A percentile compares a stretch with the other conserved stretches of the same genome.
Evolutionary conservation across 192 early-diverging fungal species (phyloP).

Genomic region (Funneliformis geosporum): DNA sequence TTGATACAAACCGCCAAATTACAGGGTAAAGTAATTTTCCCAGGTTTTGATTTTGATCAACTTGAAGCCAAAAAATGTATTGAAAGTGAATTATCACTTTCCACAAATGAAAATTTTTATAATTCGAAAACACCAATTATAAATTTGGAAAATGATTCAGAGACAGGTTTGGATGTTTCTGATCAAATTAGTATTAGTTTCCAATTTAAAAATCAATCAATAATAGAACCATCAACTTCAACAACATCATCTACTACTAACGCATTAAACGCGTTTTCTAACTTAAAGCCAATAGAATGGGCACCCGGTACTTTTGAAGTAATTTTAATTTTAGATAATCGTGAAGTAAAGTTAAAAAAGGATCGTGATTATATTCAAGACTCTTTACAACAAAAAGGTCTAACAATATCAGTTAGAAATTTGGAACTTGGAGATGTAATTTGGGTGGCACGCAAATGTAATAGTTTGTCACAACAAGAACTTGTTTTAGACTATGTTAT

Average conservation of each 20-base stretch:
- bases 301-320: slow-evolving; percentile 63
- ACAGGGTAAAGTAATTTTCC: slow-evolving; percentile 30
- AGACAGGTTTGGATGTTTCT: neutral
- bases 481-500: slow-evolving; percentile 83
- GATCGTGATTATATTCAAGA: slow-evolving; percentile 76
- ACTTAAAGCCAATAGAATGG: slow-evolving; percentile 35
- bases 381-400: slow-evolving; percentile 59
- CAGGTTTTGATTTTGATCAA: neutral
- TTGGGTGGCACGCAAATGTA: slow-evolving; percentile 73
- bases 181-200: neutral
- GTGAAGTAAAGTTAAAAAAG: slow-evolving; percentile 70
- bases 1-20: slow-evolving; percentile 46
- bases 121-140: neutral
- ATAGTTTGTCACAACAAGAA: slow-evolving; percentile 45
- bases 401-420: slow-evolving; percentile 57
- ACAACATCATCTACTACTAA: neutral
- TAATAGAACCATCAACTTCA: neutral
- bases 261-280: slow-evolving; percentile 11
- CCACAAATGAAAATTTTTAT: neutral
- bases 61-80: neutral
- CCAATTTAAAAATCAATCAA: neutral
- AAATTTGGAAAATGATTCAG: neutral
- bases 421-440: slow-evolving; percentile 87
- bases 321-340: slow-evolving; percentile 74
- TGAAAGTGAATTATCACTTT: neutral